Evolutionary conservation across 176 grass and related monocot genomes (phyloP), one percentile per base, ranked within the genome.

Genomic region (Aegilops speltoides): DNA sequence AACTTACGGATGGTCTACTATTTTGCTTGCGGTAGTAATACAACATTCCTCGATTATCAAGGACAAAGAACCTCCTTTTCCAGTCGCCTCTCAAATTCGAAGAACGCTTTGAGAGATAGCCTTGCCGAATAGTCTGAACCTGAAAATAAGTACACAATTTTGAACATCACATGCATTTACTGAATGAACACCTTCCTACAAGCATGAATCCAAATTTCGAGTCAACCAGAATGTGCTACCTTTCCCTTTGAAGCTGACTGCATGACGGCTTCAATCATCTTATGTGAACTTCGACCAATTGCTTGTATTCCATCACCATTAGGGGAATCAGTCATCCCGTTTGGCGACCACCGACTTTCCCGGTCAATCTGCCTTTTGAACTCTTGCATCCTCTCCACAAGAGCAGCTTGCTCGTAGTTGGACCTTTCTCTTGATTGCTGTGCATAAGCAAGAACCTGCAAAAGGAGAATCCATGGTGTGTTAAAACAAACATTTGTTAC

Each of bases 31-130:
- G 97, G 79, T 99, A 99, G 77, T 97, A 97, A 68, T 99, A 99
- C 64, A 99, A 72, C 97, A 99, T 97, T 86, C 97, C 97, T 85
- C 92, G 92, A 78, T 88, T 97, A 81, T 99, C 97, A 28, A 99
- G 94, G 77, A 97, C 97, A 94, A 99, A 99, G 87, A 99, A 99
- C 74, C 94, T 95, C 85, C 94, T 96, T 87, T 99, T 99, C 94
- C 97, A 99, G 67, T 99, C 97, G 86, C 94, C 97, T 90, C 97
- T 96, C 85, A 97, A 85, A 78, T 99, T 99, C 28, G 97, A 99
- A 83, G 97, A 99, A 78, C 94, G 83, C 76, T 99, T 99, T 25
- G 97, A 99, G 66, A 99, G 97, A 86, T 99, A 99, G 19, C 94
- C 94, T 87, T 99, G 97, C 2, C 97, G 89, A 90, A 99, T 99